Conservation (phyloP, 768 basidiomycete genomes). For the Tulasnella sp. region DNA sequence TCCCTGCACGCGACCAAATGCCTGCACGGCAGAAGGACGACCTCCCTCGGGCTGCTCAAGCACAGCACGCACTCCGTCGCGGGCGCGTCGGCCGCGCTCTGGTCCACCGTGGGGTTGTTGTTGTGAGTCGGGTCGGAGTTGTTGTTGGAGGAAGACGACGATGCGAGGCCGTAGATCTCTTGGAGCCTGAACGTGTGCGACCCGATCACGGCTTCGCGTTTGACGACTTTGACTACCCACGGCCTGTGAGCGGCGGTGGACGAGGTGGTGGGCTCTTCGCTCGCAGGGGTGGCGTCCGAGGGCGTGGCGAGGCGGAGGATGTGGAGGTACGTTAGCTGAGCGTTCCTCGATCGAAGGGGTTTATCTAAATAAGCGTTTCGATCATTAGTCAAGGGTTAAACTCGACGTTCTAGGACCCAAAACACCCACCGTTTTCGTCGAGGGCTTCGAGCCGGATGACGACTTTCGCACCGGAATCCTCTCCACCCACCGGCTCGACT, state of each 20-base stretch:
- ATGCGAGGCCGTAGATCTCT: conserved; percentile 85
- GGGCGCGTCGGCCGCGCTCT: conserved; percentile 47
- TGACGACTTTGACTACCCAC: conserved; percentile 89
- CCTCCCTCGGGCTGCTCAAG: conserved; percentile 76
- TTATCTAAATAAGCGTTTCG: conserved; percentile 21
- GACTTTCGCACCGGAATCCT: conserved; percentile 57
- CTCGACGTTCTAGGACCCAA: background rate
- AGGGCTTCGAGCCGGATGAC: conserved; percentile 73
- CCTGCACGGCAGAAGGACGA: conserved; percentile 83
- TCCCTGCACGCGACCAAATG: conserved; percentile 49
- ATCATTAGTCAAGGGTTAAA: conserved; percentile 14
- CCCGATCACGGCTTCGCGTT: conserved; percentile 90
- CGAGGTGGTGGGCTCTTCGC: conserved; percentile 38
- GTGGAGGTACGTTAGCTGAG: conserved; percentile 82
- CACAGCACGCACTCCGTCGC: conserved; percentile 76
- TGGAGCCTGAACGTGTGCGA: conserved; percentile 90
- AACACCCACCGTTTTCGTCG: conserved; percentile 53
- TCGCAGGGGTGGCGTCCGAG: conserved; percentile 18
- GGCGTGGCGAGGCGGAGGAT: conserved; percentile 54
- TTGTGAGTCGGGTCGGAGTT: background rate
- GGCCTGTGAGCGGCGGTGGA: conserved; percentile 31
- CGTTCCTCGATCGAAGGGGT: conserved; percentile 53
- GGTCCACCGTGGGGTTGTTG: conserved; percentile 26
- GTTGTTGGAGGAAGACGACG: conserved; percentile 42
- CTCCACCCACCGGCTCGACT: conserved; percentile 35